Conservation (phyloP, 176 grass and related monocot genomes). For the Tillandsia fasciculata region DNA sequence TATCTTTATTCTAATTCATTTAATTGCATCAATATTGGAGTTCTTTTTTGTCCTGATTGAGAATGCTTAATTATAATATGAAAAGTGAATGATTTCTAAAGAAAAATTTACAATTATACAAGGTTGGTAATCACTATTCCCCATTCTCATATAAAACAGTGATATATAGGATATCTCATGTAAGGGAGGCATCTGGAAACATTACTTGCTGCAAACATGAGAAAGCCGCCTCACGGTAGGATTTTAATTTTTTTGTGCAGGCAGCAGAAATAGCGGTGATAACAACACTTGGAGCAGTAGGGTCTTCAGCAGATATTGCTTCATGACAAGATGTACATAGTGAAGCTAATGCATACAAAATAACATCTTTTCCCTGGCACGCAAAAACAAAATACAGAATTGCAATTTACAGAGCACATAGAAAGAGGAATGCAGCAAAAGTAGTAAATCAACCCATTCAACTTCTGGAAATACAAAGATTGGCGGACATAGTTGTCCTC, state of each 20-base stretch:
- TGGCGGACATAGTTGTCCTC: too few relatives aligned
- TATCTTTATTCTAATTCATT: too few relatives aligned
- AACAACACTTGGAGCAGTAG: conserved; percentile 46
- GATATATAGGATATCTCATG: conserved; percentile 6
- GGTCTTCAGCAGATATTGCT: conserved; percentile 57
- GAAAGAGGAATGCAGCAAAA: too few relatives aligned
- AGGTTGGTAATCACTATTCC: too few relatives aligned
- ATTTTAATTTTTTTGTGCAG: conserved; percentile 69
- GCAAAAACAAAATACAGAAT: neutral
- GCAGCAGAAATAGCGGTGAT: conserved; percentile 54
- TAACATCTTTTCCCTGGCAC: conserved; percentile 77
- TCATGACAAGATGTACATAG: conserved; percentile 73
- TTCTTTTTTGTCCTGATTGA: too few relatives aligned
- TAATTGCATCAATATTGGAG: too few relatives aligned
- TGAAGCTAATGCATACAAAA: conserved; percentile 69
- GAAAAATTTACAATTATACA: too few relatives aligned
- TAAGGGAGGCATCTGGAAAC: conserved; percentile 23
- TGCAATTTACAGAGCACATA: neutral
- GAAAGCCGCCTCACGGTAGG: conserved; percentile 83
- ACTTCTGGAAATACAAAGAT: too few relatives aligned
- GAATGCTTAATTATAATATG: too few relatives aligned
- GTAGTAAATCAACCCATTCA: too few relatives aligned
- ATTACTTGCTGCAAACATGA: conserved; percentile 83
- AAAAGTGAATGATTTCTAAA: too few relatives aligned
- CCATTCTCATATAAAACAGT: neutral